phyloP scores from a whole-genome alignment of 2,329 filamentous ascomycete genomes.

The Trichoderma endophyticum region DNA sequence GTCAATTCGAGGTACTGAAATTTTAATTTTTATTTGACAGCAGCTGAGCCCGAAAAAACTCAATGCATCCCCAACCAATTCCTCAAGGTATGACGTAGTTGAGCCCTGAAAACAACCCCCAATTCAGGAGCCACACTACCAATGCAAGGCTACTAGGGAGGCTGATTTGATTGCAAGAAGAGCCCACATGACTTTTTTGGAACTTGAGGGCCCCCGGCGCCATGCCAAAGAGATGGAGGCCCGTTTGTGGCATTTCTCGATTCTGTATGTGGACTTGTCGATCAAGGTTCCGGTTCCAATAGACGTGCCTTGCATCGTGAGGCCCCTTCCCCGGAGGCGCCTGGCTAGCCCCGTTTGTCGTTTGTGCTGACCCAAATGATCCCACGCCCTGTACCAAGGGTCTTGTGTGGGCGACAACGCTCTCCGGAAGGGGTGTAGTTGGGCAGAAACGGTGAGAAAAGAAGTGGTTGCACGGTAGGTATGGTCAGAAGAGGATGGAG shows the following conservation, averaged over 20 bases:
- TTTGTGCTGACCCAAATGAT: background rate
- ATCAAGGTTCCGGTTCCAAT: background rate
- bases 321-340: background rate
- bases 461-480: background rate
- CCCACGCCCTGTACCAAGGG: constrained; percentile 3
- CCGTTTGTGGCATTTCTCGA: background rate
- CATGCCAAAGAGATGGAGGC: background rate
- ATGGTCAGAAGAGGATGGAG: background rate
- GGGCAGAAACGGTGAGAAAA: background rate
- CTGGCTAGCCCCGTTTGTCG: background rate
- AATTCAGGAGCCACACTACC: background rate
- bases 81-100: constrained; percentile 1
- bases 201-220: background rate
- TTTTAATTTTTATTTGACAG: background rate
- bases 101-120: background rate
- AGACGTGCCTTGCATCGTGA: background rate
- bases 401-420: background rate
- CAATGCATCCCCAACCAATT: background rate
- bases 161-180: background rate
- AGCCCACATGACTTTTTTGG: background rate
- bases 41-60: background rate
- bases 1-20: background rate
- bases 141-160: constrained; percentile 8
- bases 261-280: background rate
- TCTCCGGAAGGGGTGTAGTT: background rate